A percentile compares a stretch with the other conserved stretches of the same genome.
phyloP scores from a whole-genome alignment of 2,329 filamentous ascomycete species.

The Claviceps digitariae region DNA sequence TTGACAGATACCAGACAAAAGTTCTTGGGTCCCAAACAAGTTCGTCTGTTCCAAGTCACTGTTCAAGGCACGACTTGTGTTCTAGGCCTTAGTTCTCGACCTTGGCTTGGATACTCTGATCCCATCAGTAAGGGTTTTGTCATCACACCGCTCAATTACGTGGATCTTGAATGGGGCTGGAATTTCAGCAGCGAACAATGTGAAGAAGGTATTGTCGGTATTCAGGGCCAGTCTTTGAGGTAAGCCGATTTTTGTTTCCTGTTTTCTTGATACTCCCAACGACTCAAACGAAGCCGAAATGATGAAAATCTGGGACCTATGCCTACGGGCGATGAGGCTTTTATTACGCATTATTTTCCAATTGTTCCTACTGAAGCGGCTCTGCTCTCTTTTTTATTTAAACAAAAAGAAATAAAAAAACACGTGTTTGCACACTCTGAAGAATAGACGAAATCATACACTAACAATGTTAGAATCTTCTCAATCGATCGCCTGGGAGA shows the following conservation, averaged over 20 bases:
- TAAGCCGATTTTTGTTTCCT: slow-evolving; percentile 28
- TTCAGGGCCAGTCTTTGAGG: slow-evolving; percentile 79
- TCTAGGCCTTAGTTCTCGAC: slow-evolving; percentile 77
- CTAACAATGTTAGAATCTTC: slow-evolving; percentile 53
- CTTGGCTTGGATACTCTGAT: slow-evolving; percentile 94
- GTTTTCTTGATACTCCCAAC: not conserved
- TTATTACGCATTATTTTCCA: slow-evolving; percentile 45
- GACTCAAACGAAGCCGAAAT: slow-evolving; percentile 32
- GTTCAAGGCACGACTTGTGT: slow-evolving; percentile 77
- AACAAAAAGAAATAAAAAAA: not conserved
- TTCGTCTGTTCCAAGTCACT: slow-evolving; percentile 81
- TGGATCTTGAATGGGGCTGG: slow-evolving; percentile 83
- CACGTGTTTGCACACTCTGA: not conserved
- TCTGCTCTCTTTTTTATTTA: slow-evolving; percentile 6
- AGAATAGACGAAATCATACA: not conserved
- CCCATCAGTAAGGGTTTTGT: slow-evolving; percentile 77
- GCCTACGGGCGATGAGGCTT: slow-evolving; percentile 41
- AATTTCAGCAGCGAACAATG: slow-evolving; percentile 95
- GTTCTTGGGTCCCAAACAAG: slow-evolving; percentile 82
- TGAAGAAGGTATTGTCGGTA: slow-evolving; percentile 84
- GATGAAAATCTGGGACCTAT: slow-evolving; percentile 54
- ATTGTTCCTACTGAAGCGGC: slow-evolving; percentile 92
- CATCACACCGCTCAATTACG: slow-evolving; percentile 82
- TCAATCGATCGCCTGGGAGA: slow-evolving; percentile 76
- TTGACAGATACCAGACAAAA: slow-evolving; percentile 88